phyloP scores from a whole-genome alignment of 2,329 filamentous ascomycete genomes.

The Calonectria crousiana region DNA sequence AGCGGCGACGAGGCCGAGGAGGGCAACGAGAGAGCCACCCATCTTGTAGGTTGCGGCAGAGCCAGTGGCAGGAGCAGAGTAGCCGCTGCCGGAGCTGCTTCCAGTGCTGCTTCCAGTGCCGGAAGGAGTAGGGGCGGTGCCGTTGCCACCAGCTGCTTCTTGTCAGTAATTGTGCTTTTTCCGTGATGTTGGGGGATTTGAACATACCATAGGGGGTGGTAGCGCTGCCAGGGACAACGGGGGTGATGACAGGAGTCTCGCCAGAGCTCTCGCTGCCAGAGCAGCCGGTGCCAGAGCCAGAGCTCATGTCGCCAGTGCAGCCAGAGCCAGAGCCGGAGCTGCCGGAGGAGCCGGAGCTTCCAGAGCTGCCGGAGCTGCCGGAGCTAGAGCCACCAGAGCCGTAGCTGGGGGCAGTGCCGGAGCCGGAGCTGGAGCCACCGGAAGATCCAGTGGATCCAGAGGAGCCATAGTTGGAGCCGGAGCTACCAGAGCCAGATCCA shows the following conservation, averaged over 20 bases:
- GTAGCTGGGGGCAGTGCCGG: not conserved
- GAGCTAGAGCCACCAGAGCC: not conserved
- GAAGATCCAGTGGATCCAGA: not conserved
- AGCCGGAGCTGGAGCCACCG: not conserved
- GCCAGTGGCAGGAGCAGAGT: constrained; percentile 30
- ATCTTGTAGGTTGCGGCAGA: constrained; percentile 25
- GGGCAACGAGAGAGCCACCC: constrained; percentile 36
- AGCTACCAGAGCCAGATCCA: not conserved
- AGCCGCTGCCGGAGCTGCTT: constrained; percentile 28
- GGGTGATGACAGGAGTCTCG: not conserved
- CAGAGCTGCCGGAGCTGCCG: not conserved
- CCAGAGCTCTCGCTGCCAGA: not conserved
- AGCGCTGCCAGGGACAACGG: constrained; percentile 8
- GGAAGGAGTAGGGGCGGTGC: not conserved
- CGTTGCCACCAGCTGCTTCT: constrained; percentile 22
- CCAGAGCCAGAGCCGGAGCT: not conserved
- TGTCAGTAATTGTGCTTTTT: not conserved
- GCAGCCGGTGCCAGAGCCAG: not conserved
- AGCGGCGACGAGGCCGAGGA: constrained; percentile 39
- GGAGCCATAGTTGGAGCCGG: not conserved
- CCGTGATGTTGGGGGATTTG: not conserved
- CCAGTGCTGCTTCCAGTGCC: constrained; percentile 21
- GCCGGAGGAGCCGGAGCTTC: not conserved
- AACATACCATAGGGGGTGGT: constrained; percentile 24
- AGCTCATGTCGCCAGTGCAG: not conserved